phyloP scores from a whole-genome alignment of 768 basidiomycete species.

The Amanita exitialis region DNA sequence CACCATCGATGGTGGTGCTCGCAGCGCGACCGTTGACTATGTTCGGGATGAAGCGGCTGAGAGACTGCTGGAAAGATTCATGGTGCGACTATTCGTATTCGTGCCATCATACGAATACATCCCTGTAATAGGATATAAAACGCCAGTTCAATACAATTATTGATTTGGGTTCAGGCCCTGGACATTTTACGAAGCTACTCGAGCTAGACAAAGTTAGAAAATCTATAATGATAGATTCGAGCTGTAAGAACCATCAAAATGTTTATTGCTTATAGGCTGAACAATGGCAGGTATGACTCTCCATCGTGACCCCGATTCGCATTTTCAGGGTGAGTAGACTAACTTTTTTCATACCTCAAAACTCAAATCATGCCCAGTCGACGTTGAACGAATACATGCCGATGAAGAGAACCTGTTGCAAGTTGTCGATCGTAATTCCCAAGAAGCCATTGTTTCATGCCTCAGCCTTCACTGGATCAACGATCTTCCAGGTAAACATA shows the following conservation, averaged over 20 bases:
- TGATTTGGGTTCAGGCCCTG: constrained; percentile 86
- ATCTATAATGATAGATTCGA: constrained; percentile 79
- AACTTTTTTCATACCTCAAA: neutral
- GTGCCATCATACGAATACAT: constrained; percentile 1
- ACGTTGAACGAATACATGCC: constrained; percentile 63
- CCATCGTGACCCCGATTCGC: constrained; percentile 63
- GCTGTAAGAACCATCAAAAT: constrained; percentile 39
- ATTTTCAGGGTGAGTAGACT: constrained; percentile 65
- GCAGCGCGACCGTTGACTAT: constrained; percentile 82
- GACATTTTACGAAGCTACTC: constrained; percentile 82
- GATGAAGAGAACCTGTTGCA: constrained; percentile 80
- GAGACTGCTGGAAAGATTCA: constrained; percentile 80
- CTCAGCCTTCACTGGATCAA: constrained; percentile 95
- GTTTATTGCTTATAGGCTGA: neutral
- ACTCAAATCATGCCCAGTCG: constrained; percentile 36
- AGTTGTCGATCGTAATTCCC: constrained; percentile 56
- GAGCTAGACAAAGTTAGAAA: constrained; percentile 59
- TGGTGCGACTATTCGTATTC: constrained; percentile 35
- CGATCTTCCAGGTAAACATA: constrained; percentile 74
- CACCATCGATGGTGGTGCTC: constrained; percentile 38
- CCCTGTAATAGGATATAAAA: constrained; percentile 71
- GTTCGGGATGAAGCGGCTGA: constrained; percentile 86
- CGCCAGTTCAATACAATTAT: constrained; percentile 69
- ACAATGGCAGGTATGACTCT: constrained; percentile 48
- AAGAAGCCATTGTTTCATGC: constrained; percentile 89